Evolutionary conservation across 2,329 filamentous ascomycete genomes (phyloP), one percentile per base, ranked within the genome.

Genomic region (Neoascochyta sp.): DNA sequence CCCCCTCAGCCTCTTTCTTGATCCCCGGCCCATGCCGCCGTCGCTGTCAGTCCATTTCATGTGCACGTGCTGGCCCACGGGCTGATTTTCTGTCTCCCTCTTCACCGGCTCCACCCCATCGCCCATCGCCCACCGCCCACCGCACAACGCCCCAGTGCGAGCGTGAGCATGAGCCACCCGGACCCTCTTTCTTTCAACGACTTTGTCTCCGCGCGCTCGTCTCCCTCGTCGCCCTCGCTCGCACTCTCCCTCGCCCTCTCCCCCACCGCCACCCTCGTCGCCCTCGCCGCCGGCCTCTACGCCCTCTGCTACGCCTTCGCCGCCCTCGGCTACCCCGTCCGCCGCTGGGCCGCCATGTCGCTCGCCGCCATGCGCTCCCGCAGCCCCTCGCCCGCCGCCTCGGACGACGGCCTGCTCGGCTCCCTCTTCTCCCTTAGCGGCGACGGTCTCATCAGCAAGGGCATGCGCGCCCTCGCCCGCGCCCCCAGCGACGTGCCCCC

Each of bases 281-380:
- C 46, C 4, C 24, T 41, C 7, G 18, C 56, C 19, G 36, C 47
- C 9, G 50, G 47, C 19, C 30, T 46, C 31, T 54, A 56, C 47
- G 31, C 54, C 12, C 25, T 64, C 22, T 53, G 51, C 38, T 54
- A 47, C 26, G 36, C 41, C 5, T 39, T 56, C 10, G 54, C 58
- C 4, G 32, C 50, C 10, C 36, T 52, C 5, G 55, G 56, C n/a
- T 57, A 41, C 32, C 57, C 59, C 0, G 45, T 48, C 53, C 66
- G 34, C 65, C 71, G 45, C 54, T 79, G 29, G 51, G 78, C 62
- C 71, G 30, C 41, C 81, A 43, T 75, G 80, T 54, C 52, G 32
- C 39, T 36, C 13, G 36, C 35, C 10, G 22, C 36, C 16, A 22
- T 46, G 9, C 26, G 29, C 11, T 18, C 39, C 15, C 37, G 23